A percentile compares a stretch with the other conserved stretches of the same genome.
These are phyloP conservation scores for Aureobasidium pullulans DNA, from an alignment of 2,329 filamentous ascomycete genomes.

Conservation along the genomic window DNA sequence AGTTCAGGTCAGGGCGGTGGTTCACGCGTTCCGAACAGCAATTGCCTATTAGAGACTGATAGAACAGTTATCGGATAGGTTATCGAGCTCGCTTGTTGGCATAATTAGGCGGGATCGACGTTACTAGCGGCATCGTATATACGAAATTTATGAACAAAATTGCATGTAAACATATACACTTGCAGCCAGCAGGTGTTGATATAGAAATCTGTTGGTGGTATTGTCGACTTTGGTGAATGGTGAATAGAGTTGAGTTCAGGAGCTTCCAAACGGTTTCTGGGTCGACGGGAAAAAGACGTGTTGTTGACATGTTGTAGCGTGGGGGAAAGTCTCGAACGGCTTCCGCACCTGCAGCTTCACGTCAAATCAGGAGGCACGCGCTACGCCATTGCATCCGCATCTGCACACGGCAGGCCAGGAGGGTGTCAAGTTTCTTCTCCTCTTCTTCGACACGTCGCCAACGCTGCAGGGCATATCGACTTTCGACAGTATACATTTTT, in stretches of 20 bases:
- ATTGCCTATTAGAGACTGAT: neutral
- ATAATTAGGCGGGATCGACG: neutral
- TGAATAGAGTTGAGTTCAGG: neutral
- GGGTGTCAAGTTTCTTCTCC: neutral
- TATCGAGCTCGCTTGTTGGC: conserved; percentile 5
- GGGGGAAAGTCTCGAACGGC: conserved; percentile 5
- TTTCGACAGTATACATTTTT: neutral
- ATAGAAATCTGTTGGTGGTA: neutral
- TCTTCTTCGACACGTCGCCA: neutral
- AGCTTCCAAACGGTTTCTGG: neutral
- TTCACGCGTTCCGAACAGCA: neutral
- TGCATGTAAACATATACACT: neutral
- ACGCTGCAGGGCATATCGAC: neutral
- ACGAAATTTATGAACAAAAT: neutral
- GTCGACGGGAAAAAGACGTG: neutral
- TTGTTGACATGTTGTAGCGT: neutral
- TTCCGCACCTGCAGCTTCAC: neutral
- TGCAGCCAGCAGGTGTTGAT: neutral
- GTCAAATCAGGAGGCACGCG: neutral
- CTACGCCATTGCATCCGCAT: neutral
- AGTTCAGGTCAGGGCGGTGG: neutral
- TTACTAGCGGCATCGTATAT: neutral
- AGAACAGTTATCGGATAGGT: neutral
- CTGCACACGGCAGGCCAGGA: neutral
- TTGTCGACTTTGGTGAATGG: neutral